Evolutionary conservation across 768 basidiomycete genomes (phyloP), one percentile per base, ranked within the genome.

Genomic region (Rossbeevera mucosa): DNA sequence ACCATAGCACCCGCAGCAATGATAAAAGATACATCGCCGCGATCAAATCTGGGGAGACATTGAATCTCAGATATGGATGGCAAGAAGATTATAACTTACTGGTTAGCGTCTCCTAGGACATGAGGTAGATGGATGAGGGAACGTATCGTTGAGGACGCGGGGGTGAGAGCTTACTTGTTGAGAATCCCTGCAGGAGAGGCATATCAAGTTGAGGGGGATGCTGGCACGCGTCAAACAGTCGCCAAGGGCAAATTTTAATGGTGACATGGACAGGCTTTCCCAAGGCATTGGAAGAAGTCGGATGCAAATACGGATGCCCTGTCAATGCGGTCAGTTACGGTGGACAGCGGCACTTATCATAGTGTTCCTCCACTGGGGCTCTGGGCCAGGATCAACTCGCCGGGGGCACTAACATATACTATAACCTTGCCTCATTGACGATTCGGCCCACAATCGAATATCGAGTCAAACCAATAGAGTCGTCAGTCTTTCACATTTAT

Each of bases 21-120:
- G 57, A 90, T 83, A 65, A 88, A 90, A 8, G 83, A 71, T 14
- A 88, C 65, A 72, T 90, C 86, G 33, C 88, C 86, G 20, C 78
- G 75, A 67, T 88, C 79, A 68, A 82, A 90, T 57, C 84, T 86
- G 59, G 22, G 48, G 4, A 36, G 26, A 55, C 12, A 36, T 30
- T 62, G 46, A 60, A 20, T 38, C 26, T 11, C 7, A 42, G 42
- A 48, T 45, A 54, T 18, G 25, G n/a, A 18, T 33, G 20, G 20
- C 14, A 36, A 29, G 20, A 16, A n/a, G n/a, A 22, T 25, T 11
- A 52, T 52, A 53, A 53, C 67, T 68, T 30, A 68, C 67, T 68
- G 67, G 46, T 25, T 56, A 47, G 12, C 26, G 45, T 66, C 68
- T 30, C 59, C 68, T 68, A 44, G 2, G 28, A 44, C 1, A 21